phyloP scores from a whole-genome alignment of 139 green algal genomes.

The Auxenochlorella protothecoides region DNA sequence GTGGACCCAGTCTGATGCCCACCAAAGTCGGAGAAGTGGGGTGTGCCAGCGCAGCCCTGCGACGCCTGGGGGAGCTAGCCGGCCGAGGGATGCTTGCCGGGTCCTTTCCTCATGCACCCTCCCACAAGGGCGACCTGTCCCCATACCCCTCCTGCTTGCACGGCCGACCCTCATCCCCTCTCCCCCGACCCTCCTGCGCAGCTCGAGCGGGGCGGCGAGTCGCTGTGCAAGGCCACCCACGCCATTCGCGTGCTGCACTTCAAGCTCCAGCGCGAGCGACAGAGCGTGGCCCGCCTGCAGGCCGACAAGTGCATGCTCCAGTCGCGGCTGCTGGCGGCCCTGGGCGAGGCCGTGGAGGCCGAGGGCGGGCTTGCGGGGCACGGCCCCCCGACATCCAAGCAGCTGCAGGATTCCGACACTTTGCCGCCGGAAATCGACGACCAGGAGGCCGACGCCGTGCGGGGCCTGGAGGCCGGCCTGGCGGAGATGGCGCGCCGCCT shows the following conservation, averaged over 20 bases:
- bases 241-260: slow-evolving; percentile 21
- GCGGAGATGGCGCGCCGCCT: slow-evolving; percentile 1
- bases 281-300: slow-evolving; percentile 12
- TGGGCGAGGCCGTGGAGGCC: too few species aligned
- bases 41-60: too few species aligned
- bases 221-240: slow-evolving; percentile 18
- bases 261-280: slow-evolving; percentile 21
- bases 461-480: slow-evolving; percentile 2
- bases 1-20: too few species aligned
- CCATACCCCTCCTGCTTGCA: too few species aligned
- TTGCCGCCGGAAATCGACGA: slow-evolving; percentile 1
- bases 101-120: too few species aligned
- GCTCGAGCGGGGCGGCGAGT: slow-evolving; percentile 12
- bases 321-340: slow-evolving; percentile 2
- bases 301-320: slow-evolving; percentile 17
- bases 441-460: background rate
- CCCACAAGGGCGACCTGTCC: too few species aligned
- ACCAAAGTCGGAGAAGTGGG: too few species aligned
- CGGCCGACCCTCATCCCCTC: background rate
- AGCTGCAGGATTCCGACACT: too few species aligned
- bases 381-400: too few species aligned
- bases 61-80: too few species aligned
- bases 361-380: too few species aligned
- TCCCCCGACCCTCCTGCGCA: background rate
- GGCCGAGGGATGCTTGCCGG: too few species aligned